phyloP scores from a whole-genome alignment of 2,329 filamentous ascomycete genomes.

The Pseudogymnoascus sp. region DNA sequence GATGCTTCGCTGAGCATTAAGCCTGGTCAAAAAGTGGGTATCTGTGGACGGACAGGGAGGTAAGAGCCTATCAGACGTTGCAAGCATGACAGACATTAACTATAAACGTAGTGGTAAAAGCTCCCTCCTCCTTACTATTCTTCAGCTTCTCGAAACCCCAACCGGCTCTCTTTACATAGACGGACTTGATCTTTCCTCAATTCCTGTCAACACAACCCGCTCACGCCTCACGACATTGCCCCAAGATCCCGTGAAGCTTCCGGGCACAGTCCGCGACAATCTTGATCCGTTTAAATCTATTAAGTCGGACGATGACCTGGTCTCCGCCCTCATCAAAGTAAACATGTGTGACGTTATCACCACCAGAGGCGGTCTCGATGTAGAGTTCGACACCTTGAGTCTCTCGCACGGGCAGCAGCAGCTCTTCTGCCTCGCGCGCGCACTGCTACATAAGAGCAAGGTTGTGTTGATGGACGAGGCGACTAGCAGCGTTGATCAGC shows the following conservation, averaged over 20 bases:
- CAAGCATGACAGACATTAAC: background rate
- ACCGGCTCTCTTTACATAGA: conserved; percentile 39
- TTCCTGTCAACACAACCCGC: conserved; percentile 36
- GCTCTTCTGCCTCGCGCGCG: conserved; percentile 79
- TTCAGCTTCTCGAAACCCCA: conserved; percentile 33
- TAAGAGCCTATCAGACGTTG: background rate
- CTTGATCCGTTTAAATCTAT: conserved; percentile 33
- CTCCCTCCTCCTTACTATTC: conserved; percentile 31
- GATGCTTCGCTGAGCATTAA: conserved; percentile 15
- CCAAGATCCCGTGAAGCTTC: conserved; percentile 39
- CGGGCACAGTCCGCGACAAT: conserved; percentile 38
- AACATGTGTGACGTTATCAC: conserved; percentile 30
- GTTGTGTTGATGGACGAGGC: conserved; percentile 28
- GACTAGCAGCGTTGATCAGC: conserved; percentile 22
- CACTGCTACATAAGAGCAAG: conserved; percentile 62
- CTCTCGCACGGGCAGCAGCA: conserved; percentile 63
- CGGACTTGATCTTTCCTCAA: conserved; percentile 33
- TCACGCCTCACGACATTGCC: conserved; percentile 29
- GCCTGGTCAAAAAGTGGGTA: conserved; percentile 27
- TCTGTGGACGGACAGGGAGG: conserved; percentile 30
- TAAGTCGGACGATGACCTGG: conserved; percentile 32
- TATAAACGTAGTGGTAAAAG: conserved; percentile 29
- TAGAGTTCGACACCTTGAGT: background rate
- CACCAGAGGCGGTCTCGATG: conserved; percentile 8
- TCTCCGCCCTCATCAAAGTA: conserved; percentile 35